Evolutionary conservation across 139 green algal species (phyloP), one percentile per base, ranked within the genome.

Genomic region (Zygnema cylindricum): DNA sequence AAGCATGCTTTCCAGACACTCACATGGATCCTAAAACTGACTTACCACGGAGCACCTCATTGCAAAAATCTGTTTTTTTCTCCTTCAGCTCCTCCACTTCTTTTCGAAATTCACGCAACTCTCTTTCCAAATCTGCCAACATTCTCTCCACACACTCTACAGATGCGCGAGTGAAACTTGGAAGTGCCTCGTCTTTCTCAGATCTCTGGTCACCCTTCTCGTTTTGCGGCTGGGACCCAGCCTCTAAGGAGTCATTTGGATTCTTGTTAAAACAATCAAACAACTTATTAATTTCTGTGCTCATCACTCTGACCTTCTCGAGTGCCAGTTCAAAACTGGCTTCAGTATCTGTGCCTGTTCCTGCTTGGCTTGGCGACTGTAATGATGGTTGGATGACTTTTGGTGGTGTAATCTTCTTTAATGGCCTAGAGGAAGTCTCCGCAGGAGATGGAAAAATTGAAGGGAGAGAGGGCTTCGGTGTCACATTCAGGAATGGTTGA

Each of bases 261-360:
- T 63, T 63, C 49, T 16, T 7, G 7, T 63, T 16, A 63, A 63
- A 25, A 16, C 7, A 63, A 25, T 63, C 49, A 7, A 63, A 25
- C 16, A 63, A 16, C 16, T 63, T 63, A 16, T 63, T 16, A 63
- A 63, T 16, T 16, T 63, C 49, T 63, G 7, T 63, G 49, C 49
- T 16, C 49, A 63, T 63, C 49, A 63, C 16, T 63, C 49, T 63
- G 16, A 63, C 49, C 71, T 79, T 79, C 71, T 79, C 71, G 3
- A 79, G 71, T 41, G 3, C 71, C 71, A 40, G 71, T 23, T 40
- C 11, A 16, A 79, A 79, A 43, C 21, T 43, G 3, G 71, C 71
- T 63, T 63, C 49, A 63, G 49, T 63, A 63, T 25, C 49, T 16
- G 49, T 7, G 49, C 49, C 49, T 63, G 49, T 16, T 25, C 7